Percentiles rank a stretch among this genome's conserved stretches.
phyloP scores from a whole-genome alignment of 169 alveolate genomes.

The Plasmodium vivax region DNA sequence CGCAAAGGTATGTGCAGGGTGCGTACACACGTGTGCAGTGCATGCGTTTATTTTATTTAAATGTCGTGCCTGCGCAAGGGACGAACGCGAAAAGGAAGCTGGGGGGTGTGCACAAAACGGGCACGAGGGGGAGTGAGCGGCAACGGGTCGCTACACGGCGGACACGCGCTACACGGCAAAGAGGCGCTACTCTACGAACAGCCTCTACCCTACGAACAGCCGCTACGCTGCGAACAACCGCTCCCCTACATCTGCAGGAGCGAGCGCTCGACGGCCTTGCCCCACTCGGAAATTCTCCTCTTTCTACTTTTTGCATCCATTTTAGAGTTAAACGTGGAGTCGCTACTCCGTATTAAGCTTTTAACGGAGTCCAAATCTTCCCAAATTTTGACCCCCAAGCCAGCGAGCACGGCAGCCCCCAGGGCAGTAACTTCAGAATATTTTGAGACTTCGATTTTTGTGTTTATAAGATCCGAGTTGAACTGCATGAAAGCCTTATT shows the following conservation, averaged over 20 bases:
- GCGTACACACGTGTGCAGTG: background rate
- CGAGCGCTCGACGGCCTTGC: conserved; percentile 82
- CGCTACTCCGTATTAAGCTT: conserved; percentile 67
- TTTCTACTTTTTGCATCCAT: conserved; percentile 76
- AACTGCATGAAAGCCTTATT: conserved; percentile 88
- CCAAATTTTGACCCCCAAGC: conserved; percentile 87
- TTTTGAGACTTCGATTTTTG: conserved; percentile 76
- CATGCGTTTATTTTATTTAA: background rate
- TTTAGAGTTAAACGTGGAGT: conserved; percentile 71
- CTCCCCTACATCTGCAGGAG: conserved; percentile 55
- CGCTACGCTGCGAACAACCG: too few species aligned
- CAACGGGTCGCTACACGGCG: background rate
- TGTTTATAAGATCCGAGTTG: conserved; percentile 87
- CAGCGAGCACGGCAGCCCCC: conserved; percentile 94
- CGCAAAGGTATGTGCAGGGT: background rate
- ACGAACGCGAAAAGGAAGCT: background rate
- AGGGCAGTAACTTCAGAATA: conserved; percentile 87
- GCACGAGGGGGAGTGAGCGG: background rate
- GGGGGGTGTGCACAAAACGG: background rate
- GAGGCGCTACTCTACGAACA: too few species aligned
- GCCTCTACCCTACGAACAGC: too few species aligned
- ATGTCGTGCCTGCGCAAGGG: background rate
- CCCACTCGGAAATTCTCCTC: conserved; percentile 80
- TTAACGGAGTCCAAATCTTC: conserved; percentile 77
- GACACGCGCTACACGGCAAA: background rate